Conservation (phyloP, 257 asterid species). For the Nyctanthes arbortristis region DNA sequence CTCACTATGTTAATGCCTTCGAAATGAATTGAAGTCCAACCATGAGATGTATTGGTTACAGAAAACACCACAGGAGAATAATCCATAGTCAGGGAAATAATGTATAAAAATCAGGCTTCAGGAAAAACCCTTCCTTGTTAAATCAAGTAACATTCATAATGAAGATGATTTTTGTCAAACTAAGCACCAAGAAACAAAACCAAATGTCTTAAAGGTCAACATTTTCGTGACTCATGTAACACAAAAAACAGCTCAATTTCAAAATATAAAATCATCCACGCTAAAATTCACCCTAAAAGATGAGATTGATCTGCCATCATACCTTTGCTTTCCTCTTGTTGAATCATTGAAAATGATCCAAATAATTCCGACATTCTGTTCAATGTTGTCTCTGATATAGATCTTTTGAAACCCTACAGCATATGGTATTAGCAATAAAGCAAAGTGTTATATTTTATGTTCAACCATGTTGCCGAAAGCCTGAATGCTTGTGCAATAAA, state of each 20-base stretch:
- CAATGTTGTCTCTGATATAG: slow-evolving; percentile 72
- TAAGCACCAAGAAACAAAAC: background rate
- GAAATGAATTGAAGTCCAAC: background rate
- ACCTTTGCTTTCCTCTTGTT: slow-evolving; percentile 61
- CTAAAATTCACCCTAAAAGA: slow-evolving; percentile 11
- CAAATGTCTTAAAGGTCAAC: background rate
- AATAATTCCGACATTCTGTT: slow-evolving; percentile 58
- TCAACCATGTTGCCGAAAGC: background rate
- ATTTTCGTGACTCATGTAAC: background rate
- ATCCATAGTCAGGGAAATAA: background rate
- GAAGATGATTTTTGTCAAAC: background rate
- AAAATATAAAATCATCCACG: background rate
- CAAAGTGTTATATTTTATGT: slow-evolving; percentile 7
- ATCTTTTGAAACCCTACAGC: slow-evolving; percentile 66
- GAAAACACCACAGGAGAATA: background rate
- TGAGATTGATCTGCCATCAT: slow-evolving; percentile 13
- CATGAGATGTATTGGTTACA: background rate
- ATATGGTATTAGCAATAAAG: slow-evolving; percentile 24
- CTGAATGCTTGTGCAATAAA: slow-evolving; percentile 1
- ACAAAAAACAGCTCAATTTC: background rate
- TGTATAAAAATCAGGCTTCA: background rate
- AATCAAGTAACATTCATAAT: background rate
- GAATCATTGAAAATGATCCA: slow-evolving; percentile 63
- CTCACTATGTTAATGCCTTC: background rate
- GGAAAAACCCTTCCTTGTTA: background rate